Conservation (phyloP, 2,329 filamentous ascomycete species). For the Penicillium sp. region DNA sequence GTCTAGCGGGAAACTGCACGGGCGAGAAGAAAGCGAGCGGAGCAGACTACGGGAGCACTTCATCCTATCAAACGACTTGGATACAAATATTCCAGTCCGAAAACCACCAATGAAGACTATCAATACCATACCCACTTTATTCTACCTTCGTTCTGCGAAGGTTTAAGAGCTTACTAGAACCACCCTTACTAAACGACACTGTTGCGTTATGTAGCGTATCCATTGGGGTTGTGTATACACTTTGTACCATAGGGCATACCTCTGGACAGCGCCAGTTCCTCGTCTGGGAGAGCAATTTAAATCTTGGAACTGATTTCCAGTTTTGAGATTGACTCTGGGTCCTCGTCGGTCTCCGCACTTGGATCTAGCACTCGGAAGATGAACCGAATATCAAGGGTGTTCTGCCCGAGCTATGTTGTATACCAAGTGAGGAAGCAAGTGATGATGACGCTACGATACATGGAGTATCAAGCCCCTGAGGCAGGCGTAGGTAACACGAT, state of each 20-base stretch:
- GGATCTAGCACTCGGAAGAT: not conserved
- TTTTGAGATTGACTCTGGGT: not conserved
- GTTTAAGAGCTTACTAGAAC: not conserved
- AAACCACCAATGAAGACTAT: constrained; percentile 1
- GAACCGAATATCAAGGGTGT: not conserved
- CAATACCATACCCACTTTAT: not conserved
- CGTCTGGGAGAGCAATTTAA: not conserved
- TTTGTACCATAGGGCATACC: no score
- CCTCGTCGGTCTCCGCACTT: not conserved
- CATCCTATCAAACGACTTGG: constrained; percentile 2
- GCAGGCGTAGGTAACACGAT: not conserved
- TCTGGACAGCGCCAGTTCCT: no score
- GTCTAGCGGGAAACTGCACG: not conserved
- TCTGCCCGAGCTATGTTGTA: not conserved
- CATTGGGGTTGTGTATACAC: not conserved
- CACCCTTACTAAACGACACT: not conserved
- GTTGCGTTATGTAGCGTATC: not conserved
- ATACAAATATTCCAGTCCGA: not conserved
- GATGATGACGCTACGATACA: not conserved
- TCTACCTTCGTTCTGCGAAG: not conserved
- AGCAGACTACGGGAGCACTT: not conserved
- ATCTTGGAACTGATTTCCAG: not conserved
- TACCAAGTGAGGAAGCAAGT: not conserved
- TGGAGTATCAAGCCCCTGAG: not conserved
- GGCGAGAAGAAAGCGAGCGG: not conserved